Base-by-base conservation (phyloP, 768 basidiomycete genomes). In the Asterophora lycoperdoides region DNA sequence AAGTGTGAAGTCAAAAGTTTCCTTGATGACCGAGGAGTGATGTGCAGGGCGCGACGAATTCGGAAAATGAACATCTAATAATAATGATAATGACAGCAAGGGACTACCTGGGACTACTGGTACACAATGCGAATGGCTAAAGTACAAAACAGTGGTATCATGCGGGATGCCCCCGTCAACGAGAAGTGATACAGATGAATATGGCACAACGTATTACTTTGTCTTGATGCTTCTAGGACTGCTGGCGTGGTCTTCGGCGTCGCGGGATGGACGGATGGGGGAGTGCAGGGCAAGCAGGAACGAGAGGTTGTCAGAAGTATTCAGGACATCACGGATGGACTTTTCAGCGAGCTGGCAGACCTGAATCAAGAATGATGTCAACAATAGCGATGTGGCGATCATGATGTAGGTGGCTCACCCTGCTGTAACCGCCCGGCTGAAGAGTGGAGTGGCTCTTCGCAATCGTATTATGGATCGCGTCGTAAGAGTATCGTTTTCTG, bases 401-500 rank as follows among this genome's bases (percentile, higher is more conserved):
- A 30, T 33, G n/a, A 35, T 20, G 33, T 36, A 13, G 19, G 28
- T 17, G 17, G 44, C 73, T 50, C 49, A 77, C 76, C 53, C 75
- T 66, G 55, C 71, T 71, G 53, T 76, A 78, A 13, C 75, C 74
- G 23, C 75, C 80, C 1, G 77, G 73, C 52, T 81, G 76, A 13
- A 89, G 69, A 14, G 79, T 69, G 15, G 80, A 78, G 38, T 82
- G 82, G 57, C 84, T 82, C 49, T 76, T 76, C 14, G 89, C 72
- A 60, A 91, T 87, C 8, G 80, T 78, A 60, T 90, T 91, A 64
- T 91, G 89, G 46, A 91, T 87, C 9, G 82, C 79, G 54, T 90
- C 88, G 58, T 86, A 81, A 0, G 84, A 78, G 59, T 90, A 90
- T 60, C 87, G 75, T 48, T 81, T 76, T 50, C 88, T 90, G 61